Conservation (phyloP, 169 alveolate genomes). For the Plasmodium sp. region DNA sequence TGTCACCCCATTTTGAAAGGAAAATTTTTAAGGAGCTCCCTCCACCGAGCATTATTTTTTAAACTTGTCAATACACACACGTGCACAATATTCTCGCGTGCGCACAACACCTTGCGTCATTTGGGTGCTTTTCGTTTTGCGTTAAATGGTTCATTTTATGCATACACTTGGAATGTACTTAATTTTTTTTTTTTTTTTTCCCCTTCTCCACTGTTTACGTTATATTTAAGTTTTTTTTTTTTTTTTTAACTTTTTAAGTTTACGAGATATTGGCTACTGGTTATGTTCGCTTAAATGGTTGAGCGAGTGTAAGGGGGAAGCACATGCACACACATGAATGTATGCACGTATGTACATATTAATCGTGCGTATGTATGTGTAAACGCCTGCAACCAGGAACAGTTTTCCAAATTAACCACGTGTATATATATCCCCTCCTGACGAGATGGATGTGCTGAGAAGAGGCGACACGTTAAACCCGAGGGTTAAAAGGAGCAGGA, state of each 20-base stretch:
- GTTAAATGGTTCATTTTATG: background rate
- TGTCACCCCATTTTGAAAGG: conserved; percentile 3
- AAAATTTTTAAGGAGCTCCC: background rate
- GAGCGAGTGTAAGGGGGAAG: background rate
- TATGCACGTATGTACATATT: background rate
- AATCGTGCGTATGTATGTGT: background rate
- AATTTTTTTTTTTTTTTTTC: background rate
- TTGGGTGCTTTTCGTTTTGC: background rate
- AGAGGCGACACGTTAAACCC: conserved; percentile 25
- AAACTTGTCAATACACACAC: background rate
- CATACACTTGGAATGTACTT: background rate
- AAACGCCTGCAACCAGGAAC: background rate
- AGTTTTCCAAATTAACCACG: background rate
- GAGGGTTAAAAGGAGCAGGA: conserved; percentile 51
- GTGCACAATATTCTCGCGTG: background rate
- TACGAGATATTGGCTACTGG: background rate
- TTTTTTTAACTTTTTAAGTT: background rate
- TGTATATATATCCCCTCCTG: background rate
- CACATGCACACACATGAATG: background rate
- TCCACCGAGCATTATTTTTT: conserved; percentile 2
- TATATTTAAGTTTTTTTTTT: background rate
- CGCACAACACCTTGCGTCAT: background rate
- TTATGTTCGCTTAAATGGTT: background rate
- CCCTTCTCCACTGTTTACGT: background rate
- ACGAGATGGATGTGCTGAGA: conserved; percentile 60